These are phyloP conservation scores for Vigna reflexopilosa DNA, from an alignment of 306 rosid genomes.

Conservation along the genomic window DNA sequence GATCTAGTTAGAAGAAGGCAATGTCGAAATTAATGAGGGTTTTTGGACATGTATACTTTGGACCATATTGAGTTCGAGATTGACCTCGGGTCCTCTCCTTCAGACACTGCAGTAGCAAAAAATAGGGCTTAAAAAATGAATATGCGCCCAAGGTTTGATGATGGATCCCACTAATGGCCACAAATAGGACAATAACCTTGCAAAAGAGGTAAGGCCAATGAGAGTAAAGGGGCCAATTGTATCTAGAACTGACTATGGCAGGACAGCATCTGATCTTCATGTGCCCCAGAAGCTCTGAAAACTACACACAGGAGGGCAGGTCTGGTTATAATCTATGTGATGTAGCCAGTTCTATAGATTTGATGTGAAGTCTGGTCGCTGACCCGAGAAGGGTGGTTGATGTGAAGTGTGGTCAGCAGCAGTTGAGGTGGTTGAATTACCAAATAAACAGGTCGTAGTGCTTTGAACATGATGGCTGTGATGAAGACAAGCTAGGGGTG, in stretches of 20 bases:
- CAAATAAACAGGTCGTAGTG: no score
- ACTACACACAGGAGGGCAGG: not conserved
- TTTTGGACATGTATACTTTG: not conserved
- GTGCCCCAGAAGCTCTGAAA: not conserved
- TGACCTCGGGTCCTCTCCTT: not conserved
- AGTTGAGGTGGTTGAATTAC: not conserved
- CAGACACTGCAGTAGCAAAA: not conserved
- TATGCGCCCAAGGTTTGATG: not conserved
- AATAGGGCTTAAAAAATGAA: not conserved
- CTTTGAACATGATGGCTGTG: no score
- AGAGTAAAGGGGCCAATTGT: not conserved
- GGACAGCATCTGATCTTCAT: not conserved
- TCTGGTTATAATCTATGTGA: not conserved
- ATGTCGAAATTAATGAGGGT: not conserved
- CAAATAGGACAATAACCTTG: not conserved
- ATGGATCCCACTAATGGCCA: not conserved
- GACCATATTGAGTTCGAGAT: not conserved
- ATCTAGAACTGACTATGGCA: not conserved
- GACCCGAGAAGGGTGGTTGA: not conserved
- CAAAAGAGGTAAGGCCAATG: not conserved
- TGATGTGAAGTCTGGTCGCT: not conserved
- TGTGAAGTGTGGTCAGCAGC: not conserved
- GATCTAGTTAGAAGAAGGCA: not conserved
- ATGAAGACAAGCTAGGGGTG: not conserved
- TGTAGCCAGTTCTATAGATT: not conserved